Evolutionary conservation across 352 stramenopile genomes (phyloP).

Genomic region (Peronospora tabacina): DNA sequence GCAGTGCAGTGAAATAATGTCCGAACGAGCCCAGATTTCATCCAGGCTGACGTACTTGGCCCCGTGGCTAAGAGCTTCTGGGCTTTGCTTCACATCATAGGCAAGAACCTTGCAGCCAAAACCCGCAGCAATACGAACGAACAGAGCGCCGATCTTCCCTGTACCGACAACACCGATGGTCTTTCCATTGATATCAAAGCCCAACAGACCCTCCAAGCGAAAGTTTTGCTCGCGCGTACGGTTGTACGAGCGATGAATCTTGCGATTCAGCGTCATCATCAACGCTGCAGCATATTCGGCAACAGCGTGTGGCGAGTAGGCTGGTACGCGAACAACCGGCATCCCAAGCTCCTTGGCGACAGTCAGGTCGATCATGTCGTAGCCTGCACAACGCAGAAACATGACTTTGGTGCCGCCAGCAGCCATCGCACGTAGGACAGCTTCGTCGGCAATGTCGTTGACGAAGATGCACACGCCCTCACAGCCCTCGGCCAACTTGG

Average conservation of each 20-base stretch:
- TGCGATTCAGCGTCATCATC: conserved; percentile 78
- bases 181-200: conserved; percentile 68
- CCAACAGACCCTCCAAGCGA: conserved; percentile 44
- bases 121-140: conserved; percentile 37
- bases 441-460: conserved; percentile 69
- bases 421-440: conserved; percentile 42
- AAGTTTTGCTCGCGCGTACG: conserved; percentile 75
- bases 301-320: conserved; percentile 77
- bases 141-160: conserved; percentile 40
- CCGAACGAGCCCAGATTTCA: conserved; percentile 51
- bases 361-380: conserved; percentile 68
- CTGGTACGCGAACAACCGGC: conserved; percentile 52
- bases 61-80: conserved; percentile 30
- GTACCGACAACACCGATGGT: conserved; percentile 62
- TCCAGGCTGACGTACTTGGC: conserved; percentile 43
- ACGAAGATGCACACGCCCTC: conserved; percentile 80
- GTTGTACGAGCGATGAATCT: conserved; percentile 70
- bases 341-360: conserved; percentile 53
- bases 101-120: conserved; percentile 49
- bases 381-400: conserved; percentile 75
- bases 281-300: conserved; percentile 68
- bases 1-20: conserved; percentile 87
- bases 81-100: conserved; percentile 58
- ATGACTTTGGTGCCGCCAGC: conserved; percentile 48
- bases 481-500: conserved; percentile 42